Evolutionary conservation across 345 rosid genomes (phyloP).

Genomic region (Corchorus capsularis): DNA sequence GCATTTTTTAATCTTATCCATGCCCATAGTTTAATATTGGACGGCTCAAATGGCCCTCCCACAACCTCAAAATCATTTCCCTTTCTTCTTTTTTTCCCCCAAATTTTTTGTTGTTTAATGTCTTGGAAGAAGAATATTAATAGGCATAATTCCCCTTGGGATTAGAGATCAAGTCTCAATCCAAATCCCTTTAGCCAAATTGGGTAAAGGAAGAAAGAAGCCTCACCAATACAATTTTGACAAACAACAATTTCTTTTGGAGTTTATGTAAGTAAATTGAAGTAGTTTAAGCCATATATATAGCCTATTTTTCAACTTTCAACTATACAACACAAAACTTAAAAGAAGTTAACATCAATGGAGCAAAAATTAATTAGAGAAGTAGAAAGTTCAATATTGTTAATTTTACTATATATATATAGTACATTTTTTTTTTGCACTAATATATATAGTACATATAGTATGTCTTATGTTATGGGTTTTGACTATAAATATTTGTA

Average conservation of each 20-base stretch:
- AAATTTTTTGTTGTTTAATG: background rate
- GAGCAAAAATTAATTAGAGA: background rate
- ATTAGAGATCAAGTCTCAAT: background rate
- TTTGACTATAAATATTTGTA: background rate
- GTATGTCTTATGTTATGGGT: background rate
- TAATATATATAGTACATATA: background rate
- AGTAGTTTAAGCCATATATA: too few species aligned
- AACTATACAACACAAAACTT: too few species aligned
- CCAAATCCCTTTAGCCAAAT: background rate
- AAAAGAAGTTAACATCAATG: background rate
- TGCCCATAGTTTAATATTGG: slow-evolving; percentile 20
- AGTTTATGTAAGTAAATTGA: too few species aligned
- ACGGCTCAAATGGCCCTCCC: slow-evolving; percentile 24
- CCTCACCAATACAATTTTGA: background rate
- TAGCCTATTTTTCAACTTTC: too few species aligned
- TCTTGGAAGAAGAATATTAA: slow-evolving; percentile 21
- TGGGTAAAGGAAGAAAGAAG: background rate
- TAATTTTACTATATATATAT: background rate
- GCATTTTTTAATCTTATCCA: slow-evolving; percentile 22
- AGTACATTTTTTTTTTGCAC: too few species aligned
- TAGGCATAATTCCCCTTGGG: background rate
- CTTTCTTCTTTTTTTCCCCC: background rate
- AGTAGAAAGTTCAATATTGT: background rate
- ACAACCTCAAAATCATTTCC: background rate
- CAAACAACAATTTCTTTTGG: background rate